Base-by-base conservation (phyloP, 148 eudicot species). In the Salicornia ramosissima region DNA sequence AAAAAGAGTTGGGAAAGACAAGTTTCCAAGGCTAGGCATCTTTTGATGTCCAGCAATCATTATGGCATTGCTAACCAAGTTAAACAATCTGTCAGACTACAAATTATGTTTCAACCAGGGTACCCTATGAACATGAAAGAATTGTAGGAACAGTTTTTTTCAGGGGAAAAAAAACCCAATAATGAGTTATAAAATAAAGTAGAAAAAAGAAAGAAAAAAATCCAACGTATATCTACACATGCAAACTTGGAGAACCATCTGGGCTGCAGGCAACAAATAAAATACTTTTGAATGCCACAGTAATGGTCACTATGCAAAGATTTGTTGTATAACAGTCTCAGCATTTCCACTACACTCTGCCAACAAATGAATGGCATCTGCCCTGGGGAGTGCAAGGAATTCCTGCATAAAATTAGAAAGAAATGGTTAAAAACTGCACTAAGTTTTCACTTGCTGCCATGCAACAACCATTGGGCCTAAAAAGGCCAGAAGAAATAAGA, bases 351-450 rank as follows among this genome's bases (percentile, higher is more conserved):
- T 81, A 75, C 88, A 87, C 65, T 88, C 91, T 25, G 88, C 88
- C 73, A 94, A 84, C 60, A 90, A 87, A 69, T 87, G 92, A 42
- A 94, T 94, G 51, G 97, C 98, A 69, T 94, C 98, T 2, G 95
- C 92, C 76, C 98, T 83, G 0, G 92, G 90, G 58, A 94, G 77
- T 40, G 96, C 98, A 63, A 90, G 90, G 64, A 94, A 94, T 78
- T 94, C 98, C 98, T 90, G 91, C 77, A 79, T 33, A 65, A 58
- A 51, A 25, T 30, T 28, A 33, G 42, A 55, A 50, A 14, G 9
- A 24, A 46, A 13, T 15, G 8, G 10, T 65, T 47, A 8, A 24
- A 30, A 34, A 25, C 10, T 21, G 5, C 3, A 0, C 0, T 18
- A 39, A 10, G 0, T 7, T 36, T 36, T 36, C 8, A 8, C 40